phyloP scores from a whole-genome alignment of 1,139 yeast species.

The Kodamaea alishanica region DNA sequence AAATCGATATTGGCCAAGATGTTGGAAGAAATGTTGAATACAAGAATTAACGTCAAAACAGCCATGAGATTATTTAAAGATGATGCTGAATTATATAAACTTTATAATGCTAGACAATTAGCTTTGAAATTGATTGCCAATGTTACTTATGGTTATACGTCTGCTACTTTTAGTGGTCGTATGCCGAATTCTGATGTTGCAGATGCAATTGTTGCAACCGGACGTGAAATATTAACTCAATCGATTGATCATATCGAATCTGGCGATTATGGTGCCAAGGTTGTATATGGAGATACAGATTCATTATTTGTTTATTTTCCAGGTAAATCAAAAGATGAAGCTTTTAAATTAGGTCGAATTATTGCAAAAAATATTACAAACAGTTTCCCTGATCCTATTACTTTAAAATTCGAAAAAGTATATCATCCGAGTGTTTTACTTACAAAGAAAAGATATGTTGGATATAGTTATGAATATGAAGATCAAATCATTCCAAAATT shows the following conservation, averaged over 20 bases:
- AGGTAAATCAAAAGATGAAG: slow-evolving; percentile 72
- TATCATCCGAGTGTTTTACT: slow-evolving; percentile 81
- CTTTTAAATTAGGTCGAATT: slow-evolving; percentile 68
- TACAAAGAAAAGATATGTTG: slow-evolving; percentile 89
- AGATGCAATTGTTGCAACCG: slow-evolving; percentile 90
- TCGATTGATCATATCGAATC: slow-evolving; percentile 69
- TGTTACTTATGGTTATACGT: slow-evolving; percentile 93
- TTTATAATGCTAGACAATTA: slow-evolving; percentile 73
- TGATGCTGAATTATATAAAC: slow-evolving; percentile 42
- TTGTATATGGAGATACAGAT: slow-evolving; percentile 96
- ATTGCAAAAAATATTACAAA: slow-evolving; percentile 63
- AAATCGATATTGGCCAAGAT: slow-evolving; percentile 76
- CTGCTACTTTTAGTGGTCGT: slow-evolving; percentile 92
- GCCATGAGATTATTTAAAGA: slow-evolving; percentile 60
- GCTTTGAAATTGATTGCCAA: slow-evolving; percentile 90
- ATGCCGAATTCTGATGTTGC: slow-evolving; percentile 97
- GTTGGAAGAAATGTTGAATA: slow-evolving; percentile 77
- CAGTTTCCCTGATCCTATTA: slow-evolving; percentile 77
- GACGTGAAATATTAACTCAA: slow-evolving; percentile 72
- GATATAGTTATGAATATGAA: slow-evolving; percentile 62
- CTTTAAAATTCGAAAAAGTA: slow-evolving; percentile 85
- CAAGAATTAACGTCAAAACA: slow-evolving; percentile 72
- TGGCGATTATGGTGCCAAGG: slow-evolving; percentile 79
- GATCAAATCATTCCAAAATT: slow-evolving; percentile 59
- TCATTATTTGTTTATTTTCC: slow-evolving; percentile 88